Base-by-base conservation (phyloP, 306 rosid species). In the Lithocarpus polystachyus region DNA sequence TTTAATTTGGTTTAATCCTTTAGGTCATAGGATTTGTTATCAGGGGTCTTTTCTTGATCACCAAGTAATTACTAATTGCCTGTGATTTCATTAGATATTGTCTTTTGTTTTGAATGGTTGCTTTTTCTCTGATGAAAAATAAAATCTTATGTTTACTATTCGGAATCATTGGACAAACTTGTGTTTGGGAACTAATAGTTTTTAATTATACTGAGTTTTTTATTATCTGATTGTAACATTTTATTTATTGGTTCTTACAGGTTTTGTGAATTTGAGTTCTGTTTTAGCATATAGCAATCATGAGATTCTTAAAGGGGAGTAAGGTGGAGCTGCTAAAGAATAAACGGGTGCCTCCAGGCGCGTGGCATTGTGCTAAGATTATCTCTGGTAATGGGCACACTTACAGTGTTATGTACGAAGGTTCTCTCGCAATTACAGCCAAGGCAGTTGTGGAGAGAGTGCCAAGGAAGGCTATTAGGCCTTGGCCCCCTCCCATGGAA, bases 301-400 rank as follows among this genome's bases (percentile, higher is more conserved):
- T 92, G 98, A 89, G 89, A 80, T 78, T 92, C 72, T 82, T 56
- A 65, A 91, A 88, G 74, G 91, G 93, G 56, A 83, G 82, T 77
- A 82, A 77, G 75, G 99, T 94, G 60, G 99, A 91, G 91, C 84
- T 95, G 80, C 84, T 86, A 60, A 82, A 81, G 84, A 81, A 82
- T 9, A 75, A 82, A 3, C 90, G 84, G 64, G 74, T 71, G 22
- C 84, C 87, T 23, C 60, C 68, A 23, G 87, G 84, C 18, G 91
- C 89, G 22, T 93, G 97, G 97, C 87, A 83, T 40, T 80, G 92
- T 79, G 98, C 90, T 10, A 85, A 68, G 54, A 88, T 94, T 48
- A 33, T 91, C 70, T 89, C 90, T 8, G 89, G 92, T 20, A 89
- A 91, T 72, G 97, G 95, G 12, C 91, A 55, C 80, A 83, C 86